These are phyloP conservation scores for Gonapodya prolifera DNA, from an alignment of 192 early-diverging fungal genomes.

Conservation along the genomic window DNA sequence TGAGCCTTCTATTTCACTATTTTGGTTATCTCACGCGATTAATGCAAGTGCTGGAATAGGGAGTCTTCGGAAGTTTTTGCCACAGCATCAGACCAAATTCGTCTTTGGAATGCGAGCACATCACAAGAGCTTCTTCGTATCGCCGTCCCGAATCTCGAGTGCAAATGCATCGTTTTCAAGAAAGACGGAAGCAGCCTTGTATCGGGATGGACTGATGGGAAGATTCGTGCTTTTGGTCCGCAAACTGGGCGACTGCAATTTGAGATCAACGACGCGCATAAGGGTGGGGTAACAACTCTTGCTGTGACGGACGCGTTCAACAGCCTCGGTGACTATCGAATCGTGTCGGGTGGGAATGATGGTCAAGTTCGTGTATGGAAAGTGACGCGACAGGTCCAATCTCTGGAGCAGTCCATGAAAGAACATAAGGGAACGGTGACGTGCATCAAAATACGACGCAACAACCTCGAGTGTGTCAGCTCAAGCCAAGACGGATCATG, in stretches of 20 bases:
- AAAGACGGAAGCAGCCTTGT: conserved; percentile 36
- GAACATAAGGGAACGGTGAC: conserved; percentile 51
- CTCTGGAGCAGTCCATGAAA: conserved; percentile 39
- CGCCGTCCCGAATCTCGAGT: conserved; percentile 42
- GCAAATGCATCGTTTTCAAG: conserved; percentile 44
- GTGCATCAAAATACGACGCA: conserved; percentile 43
- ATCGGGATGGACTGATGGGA: conserved; percentile 46
- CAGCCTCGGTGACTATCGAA: conserved; percentile 28
- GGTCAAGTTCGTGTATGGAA: conserved; percentile 47
- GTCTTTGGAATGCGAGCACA: conserved; percentile 38
- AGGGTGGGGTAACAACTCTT: conserved; percentile 34
- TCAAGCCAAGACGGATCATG: conserved; percentile 38
- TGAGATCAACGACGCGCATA: conserved; percentile 44
- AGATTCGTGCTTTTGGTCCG: conserved; percentile 47
- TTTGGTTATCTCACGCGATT: too few species aligned
- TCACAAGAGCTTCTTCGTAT: conserved; percentile 35
- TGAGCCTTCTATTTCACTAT: conserved; percentile 10
- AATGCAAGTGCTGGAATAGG: conserved; percentile 16
- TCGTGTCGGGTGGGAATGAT: conserved; percentile 44
- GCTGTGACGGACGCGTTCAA: conserved; percentile 34
- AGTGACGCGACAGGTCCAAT: conserved; percentile 24
- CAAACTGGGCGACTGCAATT: conserved; percentile 43
- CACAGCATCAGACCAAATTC: conserved; percentile 42
- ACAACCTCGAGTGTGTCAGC: conserved; percentile 45
- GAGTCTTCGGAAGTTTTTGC: conserved; percentile 40